These are phyloP conservation scores for Dalbergia cochinchinensis DNA, from an alignment of 306 rosid species.

Conservation along the genomic window DNA sequence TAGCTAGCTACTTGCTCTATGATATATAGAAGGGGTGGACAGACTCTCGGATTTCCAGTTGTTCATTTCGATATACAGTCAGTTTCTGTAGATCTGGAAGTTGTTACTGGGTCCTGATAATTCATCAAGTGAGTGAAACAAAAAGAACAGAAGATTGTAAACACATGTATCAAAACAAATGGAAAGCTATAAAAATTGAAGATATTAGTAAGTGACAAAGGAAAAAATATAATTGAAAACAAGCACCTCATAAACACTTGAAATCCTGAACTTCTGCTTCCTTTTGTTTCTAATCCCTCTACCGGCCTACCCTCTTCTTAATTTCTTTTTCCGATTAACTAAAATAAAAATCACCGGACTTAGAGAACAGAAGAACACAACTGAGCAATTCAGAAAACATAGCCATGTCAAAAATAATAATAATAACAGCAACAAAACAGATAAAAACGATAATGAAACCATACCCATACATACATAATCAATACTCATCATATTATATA, in stretches of 20 bases:
- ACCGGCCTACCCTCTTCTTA: neutral
- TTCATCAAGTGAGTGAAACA: neutral
- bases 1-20: neutral
- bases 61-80: neutral
- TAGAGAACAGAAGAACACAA: neutral
- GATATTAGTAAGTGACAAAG: neutral
- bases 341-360: neutral
- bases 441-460: neutral
- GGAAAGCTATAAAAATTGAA: neutral
- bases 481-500: neutral
- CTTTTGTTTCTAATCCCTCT: neutral
- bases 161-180: neutral
- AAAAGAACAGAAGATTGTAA: neutral
- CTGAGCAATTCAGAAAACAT: neutral
- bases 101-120: neutral
- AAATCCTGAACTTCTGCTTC: conserved; percentile 16
- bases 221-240: neutral
- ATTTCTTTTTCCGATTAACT: neutral
- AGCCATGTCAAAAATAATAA: too few relatives aligned
- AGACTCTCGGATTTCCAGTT: neutral
- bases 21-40: neutral
- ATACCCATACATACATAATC: neutral
- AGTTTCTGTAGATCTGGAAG: conserved; percentile 23
- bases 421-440: too few relatives aligned
- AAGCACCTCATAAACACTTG: neutral